Base-by-base conservation (phyloP, 805 yeast species). In the Teunomyces panamensis region DNA sequence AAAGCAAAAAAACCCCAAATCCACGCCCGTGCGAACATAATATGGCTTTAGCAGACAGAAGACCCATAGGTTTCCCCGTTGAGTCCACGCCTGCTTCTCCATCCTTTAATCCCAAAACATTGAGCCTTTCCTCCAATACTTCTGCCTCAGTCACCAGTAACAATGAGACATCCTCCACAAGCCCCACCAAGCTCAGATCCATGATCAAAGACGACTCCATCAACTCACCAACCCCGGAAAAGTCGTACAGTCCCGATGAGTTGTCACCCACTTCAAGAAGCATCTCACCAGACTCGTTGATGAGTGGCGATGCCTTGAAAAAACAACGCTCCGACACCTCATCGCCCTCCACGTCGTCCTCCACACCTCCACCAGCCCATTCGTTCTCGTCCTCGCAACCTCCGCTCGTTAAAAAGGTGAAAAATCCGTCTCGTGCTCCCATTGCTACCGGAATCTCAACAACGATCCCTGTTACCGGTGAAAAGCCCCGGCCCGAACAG, bases 381-480 rank as follows among this genome's bases (percentile, higher is more conserved):
- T 42, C 20, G 42, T 41, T 16, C 8, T 6, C 68, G 10, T 44
- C 47, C 26, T 4, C 33, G 13, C 44, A 41, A 43, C 52, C 34
- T 41, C 49, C 44, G 27, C 27, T 43, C 37, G 41, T 26, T 16
- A 68, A 69, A 45, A 73, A 73, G 53, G 63, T 64, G 17, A 73
- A 73, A 54, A 59, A 58, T 39, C 52, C 70, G 9, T 58, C 69
- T 16, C 69, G 83, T 45, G 78, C 77, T 24, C 80, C 82, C 24
- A 75, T 79, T 45, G 87, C 87, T 2, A 81, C 87, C 34, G 88
- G 89, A 43, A 84, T 87, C 33, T 83, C 91, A 10, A 85, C 90
- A 39, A 79, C 87, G 2, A 85, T 87, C 48, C 94, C 94, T 1
- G 87, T 87, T 5, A 84, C 91, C 10, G 92, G 92, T 32, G 77